These are phyloP conservation scores for Zoysia japonica DNA, from an alignment of 176 grass and related monocot species.

Conservation along the genomic window DNA sequence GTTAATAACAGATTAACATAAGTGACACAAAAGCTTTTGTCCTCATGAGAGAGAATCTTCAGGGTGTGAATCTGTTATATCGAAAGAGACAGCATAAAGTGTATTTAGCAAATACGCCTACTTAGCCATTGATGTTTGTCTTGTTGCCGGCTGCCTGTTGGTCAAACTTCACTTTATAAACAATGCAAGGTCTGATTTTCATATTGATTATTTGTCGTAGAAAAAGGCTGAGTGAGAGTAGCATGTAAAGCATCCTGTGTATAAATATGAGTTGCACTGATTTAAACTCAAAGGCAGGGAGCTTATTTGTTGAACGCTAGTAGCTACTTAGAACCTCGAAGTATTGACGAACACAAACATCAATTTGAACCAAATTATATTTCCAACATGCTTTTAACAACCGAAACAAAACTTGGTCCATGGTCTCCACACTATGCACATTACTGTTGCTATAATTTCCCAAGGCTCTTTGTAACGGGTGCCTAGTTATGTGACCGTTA, in stretches of 20 bases:
- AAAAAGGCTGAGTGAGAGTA: conserved; percentile 25
- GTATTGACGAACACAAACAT: conserved; percentile 6
- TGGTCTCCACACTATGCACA: conserved; percentile 24
- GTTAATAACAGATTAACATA: conserved; percentile 20
- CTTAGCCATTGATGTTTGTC: conserved; percentile 36
- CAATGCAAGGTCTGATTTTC: conserved; percentile 28
- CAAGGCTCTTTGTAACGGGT: conserved; percentile 39
- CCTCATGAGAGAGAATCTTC: conserved; percentile 50
- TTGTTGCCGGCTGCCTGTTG: conserved; percentile 27
- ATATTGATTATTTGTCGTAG: conserved; percentile 12
- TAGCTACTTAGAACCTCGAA: conserved; percentile 1
- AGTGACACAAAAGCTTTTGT: conserved; percentile 31
- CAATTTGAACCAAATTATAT: not conserved
- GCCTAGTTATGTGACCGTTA: conserved; percentile 46
- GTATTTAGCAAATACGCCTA: conserved; percentile 28
- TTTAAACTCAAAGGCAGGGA: not conserved
- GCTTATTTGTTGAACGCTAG: not conserved
- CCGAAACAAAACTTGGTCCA: conserved; percentile 24
- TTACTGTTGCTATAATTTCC: conserved; percentile 33
- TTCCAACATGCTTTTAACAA: conserved; percentile 25
- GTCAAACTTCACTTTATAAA: conserved; percentile 48
- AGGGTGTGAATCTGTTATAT: conserved; percentile 43
- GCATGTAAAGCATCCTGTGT: conserved; percentile 6
- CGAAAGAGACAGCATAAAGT: conserved; percentile 44
- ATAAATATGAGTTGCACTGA: not conserved